phyloP scores from a whole-genome alignment of 2,329 filamentous ascomycete genomes.

The Chalaropsis thielavioides region DNA sequence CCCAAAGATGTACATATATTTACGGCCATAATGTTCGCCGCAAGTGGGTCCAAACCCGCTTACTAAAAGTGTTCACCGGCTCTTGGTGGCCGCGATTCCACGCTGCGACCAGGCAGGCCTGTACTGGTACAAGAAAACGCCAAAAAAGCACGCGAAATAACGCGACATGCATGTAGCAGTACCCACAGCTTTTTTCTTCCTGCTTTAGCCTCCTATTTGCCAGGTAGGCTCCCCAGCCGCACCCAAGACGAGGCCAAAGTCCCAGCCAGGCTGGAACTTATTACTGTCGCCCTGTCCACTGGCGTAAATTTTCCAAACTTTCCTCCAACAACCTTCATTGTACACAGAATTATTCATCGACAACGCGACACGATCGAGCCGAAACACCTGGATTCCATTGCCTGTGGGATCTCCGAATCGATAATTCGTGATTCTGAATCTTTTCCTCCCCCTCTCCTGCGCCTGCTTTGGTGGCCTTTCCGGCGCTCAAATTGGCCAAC shows the following conservation, averaged over 20 bases:
- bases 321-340: conserved; percentile 14
- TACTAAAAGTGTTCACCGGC: neutral
- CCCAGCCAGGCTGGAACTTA: conserved; percentile 17
- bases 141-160: neutral
- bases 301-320: conserved; percentile 19
- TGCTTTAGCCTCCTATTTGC: conserved; percentile 14
- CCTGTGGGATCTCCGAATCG: conserved; percentile 15
- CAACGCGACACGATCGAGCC: conserved; percentile 16
- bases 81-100: neutral
- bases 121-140: conserved; percentile 13
- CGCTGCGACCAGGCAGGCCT: neutral
- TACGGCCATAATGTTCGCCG: neutral
- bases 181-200: neutral
- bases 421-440: conserved; percentile 10
- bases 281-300: conserved; percentile 16
- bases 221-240: conserved; percentile 16
- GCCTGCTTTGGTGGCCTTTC: neutral
- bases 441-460: neutral
- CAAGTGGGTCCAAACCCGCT: neutral
- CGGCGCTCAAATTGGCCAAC: conserved; percentile 8
- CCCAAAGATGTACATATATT: neutral
- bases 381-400: conserved; percentile 14
- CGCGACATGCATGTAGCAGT: conserved; percentile 9
- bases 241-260: conserved; percentile 15
- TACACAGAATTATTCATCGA: conserved; percentile 9